Evolutionary conservation across 768 basidiomycete genomes (phyloP), one percentile per base, ranked within the genome.

Genomic region (Pholiota conissans): DNA sequence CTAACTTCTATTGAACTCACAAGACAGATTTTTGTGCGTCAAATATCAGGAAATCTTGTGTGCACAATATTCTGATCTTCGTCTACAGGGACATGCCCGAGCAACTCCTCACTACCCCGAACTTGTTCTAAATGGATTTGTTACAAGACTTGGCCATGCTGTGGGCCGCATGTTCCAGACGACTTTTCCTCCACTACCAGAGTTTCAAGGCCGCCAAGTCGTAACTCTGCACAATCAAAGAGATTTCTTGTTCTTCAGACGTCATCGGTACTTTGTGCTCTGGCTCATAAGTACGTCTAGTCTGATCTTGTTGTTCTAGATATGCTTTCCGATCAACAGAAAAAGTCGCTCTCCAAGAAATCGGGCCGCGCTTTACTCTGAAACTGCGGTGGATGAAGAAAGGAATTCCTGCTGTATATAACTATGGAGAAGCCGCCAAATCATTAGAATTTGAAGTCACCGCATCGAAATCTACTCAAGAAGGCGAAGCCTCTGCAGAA

Each of bases 211-310:
- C 30, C 78, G 97, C 28, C 97, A 99, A 72, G 95, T 98, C 9
- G 95, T 98, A 11, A 97, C 96, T 2, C 78, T 98, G 18, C 97
- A 98, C 69, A 98, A 98, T 67, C 95, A 97, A 70, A 85, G 97
- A 47, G 97, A 99, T 75, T 99, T 98, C 74, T 74, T 99, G 56
- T 99, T 99, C 77, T 96, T 99, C 78, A 79, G 97, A 61, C 80
- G 97, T 57, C 97, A 98, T 78, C 84, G 97, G 87, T 96, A 58
- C 52, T 84, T 67, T 29, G 3, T 22, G 2, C 42, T 27, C 42
- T 24, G 16, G 6, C 50, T 61, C 57, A 57, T 59, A 6, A 52
- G 59, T 28, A 26, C 35, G 30, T 6, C 7, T 47, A 56, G 27
- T 27, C 54, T 52, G 5, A 50, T 30, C 8, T 27, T 0, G n/a